These are phyloP conservation scores for Bocquillonia castaneifolia DNA, from an alignment of 441 rosid genomes.

Conservation along the genomic window DNA sequence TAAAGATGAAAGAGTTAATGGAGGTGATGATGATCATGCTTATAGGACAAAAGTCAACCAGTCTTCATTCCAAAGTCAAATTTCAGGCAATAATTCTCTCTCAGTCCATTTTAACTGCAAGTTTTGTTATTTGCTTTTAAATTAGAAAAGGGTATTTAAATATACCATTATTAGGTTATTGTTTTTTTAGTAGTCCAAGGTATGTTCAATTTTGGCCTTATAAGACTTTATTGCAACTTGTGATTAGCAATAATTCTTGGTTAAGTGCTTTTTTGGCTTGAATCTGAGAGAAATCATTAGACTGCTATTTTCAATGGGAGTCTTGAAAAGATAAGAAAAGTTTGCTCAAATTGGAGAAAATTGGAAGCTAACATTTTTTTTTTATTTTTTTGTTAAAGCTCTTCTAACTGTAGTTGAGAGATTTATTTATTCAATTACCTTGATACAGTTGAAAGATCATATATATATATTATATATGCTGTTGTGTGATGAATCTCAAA, in stretches of 20 bases:
- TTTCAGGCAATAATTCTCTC: conserved; percentile 46
- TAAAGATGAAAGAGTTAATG: conserved; percentile 43
- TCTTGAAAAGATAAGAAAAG: background rate
- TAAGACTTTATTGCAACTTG: background rate
- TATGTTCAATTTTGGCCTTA: background rate
- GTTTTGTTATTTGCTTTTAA: background rate
- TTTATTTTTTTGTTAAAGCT: no score
- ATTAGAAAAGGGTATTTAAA: background rate
- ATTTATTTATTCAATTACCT: background rate
- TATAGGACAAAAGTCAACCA: conserved; percentile 27
- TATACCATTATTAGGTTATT: background rate
- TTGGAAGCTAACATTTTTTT: background rate
- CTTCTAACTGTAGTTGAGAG: background rate
- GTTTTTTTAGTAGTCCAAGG: no score
- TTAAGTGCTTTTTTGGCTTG: background rate
- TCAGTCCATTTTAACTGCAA: background rate
- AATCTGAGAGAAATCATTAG: background rate
- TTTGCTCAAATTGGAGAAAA: background rate
- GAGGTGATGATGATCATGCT: conserved; percentile 24
- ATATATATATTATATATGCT: background rate
- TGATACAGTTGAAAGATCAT: background rate
- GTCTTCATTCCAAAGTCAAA: conserved; percentile 34
- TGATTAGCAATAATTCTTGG: background rate
- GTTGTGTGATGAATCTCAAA: background rate
- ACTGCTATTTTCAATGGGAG: background rate